These are phyloP conservation scores for Aspergillus piperis DNA, from an alignment of 2,329 filamentous ascomycete genomes.

Conservation along the genomic window DNA sequence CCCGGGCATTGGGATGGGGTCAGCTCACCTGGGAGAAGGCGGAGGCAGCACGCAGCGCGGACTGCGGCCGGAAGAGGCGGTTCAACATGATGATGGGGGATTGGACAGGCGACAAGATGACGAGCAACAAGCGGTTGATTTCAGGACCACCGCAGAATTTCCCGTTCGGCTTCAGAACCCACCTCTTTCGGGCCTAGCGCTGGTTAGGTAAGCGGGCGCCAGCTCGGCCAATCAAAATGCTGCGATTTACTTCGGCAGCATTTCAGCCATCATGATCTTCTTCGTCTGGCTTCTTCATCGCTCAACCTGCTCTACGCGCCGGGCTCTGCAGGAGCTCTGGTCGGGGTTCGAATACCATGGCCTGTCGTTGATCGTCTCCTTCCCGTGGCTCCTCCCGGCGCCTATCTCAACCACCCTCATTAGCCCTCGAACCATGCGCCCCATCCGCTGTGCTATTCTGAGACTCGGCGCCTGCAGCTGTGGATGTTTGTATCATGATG, in stretches of 20 bases:
- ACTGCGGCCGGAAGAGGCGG: conserved; percentile 46
- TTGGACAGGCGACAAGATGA: conserved; percentile 14
- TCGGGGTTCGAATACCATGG: neutral
- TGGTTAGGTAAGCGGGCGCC: conserved; percentile 25
- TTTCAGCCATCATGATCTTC: neutral
- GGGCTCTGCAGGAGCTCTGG: neutral
- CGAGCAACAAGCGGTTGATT: conserved; percentile 19
- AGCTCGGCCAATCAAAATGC: conserved; percentile 27
- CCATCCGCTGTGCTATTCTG: conserved; percentile 27
- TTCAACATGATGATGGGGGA: conserved; percentile 44
- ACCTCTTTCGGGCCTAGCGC: conserved; percentile 32
- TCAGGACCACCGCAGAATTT: conserved; percentile 38
- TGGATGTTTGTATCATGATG: conserved; percentile 24
- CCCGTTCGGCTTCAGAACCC: conserved; percentile 20
- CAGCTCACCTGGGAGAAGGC: conserved; percentile 37
- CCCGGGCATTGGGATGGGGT: conserved; percentile 3
- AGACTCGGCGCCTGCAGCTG: conserved; percentile 34
- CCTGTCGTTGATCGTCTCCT: conserved; percentile 1
- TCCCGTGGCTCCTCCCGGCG: conserved; percentile 9
- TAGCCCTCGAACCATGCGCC: conserved; percentile 28
- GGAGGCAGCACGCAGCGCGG: conserved; percentile 44
- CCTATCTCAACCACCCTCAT: conserved; percentile 13
- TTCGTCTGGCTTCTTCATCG: neutral
- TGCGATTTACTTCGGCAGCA: conserved; percentile 22
- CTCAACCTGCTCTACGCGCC: conserved; percentile 12